phyloP scores from a whole-genome alignment of 1,284 basidiomycete species.

The Leccinum holopus region DNA sequence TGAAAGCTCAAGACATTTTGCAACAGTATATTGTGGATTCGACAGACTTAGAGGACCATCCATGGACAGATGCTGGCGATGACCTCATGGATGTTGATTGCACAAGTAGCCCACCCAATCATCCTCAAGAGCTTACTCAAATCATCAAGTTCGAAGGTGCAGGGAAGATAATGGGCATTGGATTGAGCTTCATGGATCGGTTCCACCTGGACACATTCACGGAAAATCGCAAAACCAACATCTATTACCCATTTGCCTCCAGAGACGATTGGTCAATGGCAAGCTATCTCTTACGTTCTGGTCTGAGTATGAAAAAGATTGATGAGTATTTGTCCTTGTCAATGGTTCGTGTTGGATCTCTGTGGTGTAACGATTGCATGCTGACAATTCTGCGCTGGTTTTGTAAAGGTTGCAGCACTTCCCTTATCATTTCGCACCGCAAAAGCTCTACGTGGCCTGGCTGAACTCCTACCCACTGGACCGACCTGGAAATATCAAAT shows the following conservation, averaged over 20 bases:
- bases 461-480: background rate
- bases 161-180: background rate
- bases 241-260: background rate
- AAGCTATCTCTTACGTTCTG: background rate
- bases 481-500: background rate
- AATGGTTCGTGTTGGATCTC: background rate
- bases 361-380: background rate
- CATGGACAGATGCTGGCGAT: background rate
- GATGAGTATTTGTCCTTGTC: background rate
- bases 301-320: background rate
- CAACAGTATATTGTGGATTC: background rate
- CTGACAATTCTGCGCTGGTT: background rate
- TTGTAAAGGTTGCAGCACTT: background rate
- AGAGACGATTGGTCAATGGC: background rate
- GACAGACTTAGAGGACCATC: background rate
- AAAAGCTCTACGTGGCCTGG: background rate
- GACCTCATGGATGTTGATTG: background rate
- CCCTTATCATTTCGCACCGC: background rate
- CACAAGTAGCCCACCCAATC: background rate
- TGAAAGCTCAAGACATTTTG: background rate
- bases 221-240: background rate
- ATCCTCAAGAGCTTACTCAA: background rate
- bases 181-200: background rate
- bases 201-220: background rate
- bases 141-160: background rate